Evolutionary conservation across 129 eudicot genomes (phyloP).

Genomic region (Flaveria robusta): DNA sequence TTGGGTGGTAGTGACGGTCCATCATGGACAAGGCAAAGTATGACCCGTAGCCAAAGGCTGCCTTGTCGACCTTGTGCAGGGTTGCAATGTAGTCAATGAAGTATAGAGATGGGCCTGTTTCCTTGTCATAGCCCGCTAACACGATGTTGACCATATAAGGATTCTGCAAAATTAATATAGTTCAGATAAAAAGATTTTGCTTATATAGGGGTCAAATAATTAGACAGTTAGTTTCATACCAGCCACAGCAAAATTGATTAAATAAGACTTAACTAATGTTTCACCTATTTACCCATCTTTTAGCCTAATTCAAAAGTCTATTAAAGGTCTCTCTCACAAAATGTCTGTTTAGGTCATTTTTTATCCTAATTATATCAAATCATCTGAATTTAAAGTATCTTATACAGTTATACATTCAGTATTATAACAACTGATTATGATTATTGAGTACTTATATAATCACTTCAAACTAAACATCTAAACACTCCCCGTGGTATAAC

Average conservation of each 20-base stretch:
- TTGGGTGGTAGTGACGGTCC: constrained; percentile 83
- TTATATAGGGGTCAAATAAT: not conserved
- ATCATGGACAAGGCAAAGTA: constrained; percentile 93
- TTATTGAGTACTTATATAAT: not conserved
- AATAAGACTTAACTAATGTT: not conserved
- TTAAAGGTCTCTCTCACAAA: not conserved
- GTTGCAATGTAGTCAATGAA: constrained; percentile 93
- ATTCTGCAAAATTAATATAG: constrained; percentile 53
- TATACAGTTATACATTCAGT: not conserved
- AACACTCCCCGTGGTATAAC: not conserved
- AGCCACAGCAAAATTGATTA: not conserved
- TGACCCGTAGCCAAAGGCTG: constrained; percentile 93
- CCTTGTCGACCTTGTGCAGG: constrained; percentile 89
- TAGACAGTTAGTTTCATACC: not conserved
- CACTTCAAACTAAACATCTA: not conserved
- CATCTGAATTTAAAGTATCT: not conserved
- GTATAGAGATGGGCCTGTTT: constrained; percentile 82
- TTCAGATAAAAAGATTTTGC: not conserved
- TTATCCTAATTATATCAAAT: not conserved
- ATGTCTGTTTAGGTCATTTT: not conserved
- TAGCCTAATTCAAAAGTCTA: not conserved
- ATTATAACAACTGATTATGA: not conserved
- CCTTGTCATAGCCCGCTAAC: constrained; percentile 88
- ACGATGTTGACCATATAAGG: constrained; percentile 84
- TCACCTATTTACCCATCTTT: not conserved